Evolutionary conservation across 2,329 filamentous ascomycete genomes (phyloP).

Genomic region (Ascochyta clinopodiicola): DNA sequence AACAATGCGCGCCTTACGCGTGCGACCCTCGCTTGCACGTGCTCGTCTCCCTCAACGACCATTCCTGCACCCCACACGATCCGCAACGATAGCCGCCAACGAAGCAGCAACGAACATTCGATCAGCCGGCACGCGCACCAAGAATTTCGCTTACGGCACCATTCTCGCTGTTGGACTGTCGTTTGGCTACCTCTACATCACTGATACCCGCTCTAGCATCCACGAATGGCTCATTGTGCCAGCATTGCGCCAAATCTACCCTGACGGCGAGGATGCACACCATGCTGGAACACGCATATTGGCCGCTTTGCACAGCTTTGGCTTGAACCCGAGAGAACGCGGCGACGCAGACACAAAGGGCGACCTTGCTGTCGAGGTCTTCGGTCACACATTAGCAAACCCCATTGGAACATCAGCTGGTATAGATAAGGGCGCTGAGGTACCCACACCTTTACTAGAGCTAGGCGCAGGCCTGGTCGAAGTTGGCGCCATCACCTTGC

Average conservation of each 20-base stretch:
- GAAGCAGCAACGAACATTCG: constrained; percentile 42
- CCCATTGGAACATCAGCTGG: constrained; percentile 95
- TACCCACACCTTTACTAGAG: constrained; percentile 83
- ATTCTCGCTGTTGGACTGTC: constrained; percentile 57
- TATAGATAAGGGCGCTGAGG: constrained; percentile 91
- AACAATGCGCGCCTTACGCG: constrained; percentile 36
- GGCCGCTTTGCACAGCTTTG: constrained; percentile 74
- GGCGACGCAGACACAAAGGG: constrained; percentile 62
- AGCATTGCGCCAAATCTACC: constrained; percentile 68
- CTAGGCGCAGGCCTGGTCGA: constrained; percentile 88
- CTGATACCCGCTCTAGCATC: constrained; percentile 61
- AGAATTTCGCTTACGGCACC: constrained; percentile 61
- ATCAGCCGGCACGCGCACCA: constrained; percentile 53
- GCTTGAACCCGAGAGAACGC: constrained; percentile 83
- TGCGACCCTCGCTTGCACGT: constrained; percentile 32
- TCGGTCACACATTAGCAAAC: constrained; percentile 78
- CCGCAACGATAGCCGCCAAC: constrained; percentile 36
- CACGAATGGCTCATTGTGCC: constrained; percentile 64
- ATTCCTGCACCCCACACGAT: constrained; percentile 28
- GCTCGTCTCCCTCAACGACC: constrained; percentile 22
- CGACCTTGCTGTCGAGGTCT: constrained; percentile 69
- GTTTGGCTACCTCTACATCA: constrained; percentile 59
- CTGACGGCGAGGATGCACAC: constrained; percentile 92
- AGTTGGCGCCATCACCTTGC: constrained; percentile 86
- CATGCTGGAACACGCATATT: constrained; percentile 75